Evolutionary conservation across 1,284 basidiomycete genomes (phyloP).

Genomic region (Ceratobasidium sp.): DNA sequence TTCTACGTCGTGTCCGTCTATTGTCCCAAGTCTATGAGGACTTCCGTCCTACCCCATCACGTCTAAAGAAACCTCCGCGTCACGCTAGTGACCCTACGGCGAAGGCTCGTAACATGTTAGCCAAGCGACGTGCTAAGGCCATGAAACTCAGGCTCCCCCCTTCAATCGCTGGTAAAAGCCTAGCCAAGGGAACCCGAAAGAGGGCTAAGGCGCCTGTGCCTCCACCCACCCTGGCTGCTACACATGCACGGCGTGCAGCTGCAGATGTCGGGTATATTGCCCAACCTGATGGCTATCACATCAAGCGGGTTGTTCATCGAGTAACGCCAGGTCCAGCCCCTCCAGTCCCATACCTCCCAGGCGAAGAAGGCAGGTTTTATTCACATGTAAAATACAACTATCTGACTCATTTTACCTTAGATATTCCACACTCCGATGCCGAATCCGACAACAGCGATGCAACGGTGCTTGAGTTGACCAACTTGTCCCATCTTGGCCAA

Average conservation of each 20-base stretch:
- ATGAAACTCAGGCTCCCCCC: neutral
- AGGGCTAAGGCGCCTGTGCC: neutral
- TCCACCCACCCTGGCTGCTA: neutral
- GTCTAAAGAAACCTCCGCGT: too few species aligned
- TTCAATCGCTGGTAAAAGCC: neutral
- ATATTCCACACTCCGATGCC: conserved; percentile 12
- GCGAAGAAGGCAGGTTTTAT: neutral
- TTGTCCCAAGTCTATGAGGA: too few species aligned
- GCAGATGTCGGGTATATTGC: neutral
- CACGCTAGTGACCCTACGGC: too few species aligned
- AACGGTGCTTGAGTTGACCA: neutral
- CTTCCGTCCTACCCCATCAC: too few species aligned
- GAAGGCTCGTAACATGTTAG: too few species aligned
- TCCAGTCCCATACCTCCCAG: neutral
- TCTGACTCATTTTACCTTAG: neutral
- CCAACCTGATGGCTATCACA: neutral
- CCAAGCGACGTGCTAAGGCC: conserved; percentile 3
- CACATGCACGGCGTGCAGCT: neutral
- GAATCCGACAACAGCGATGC: neutral
- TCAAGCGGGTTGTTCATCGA: conserved; percentile 2
- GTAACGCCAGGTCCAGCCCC: neutral
- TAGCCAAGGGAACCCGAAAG: neutral
- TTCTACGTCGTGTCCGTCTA: too few species aligned
- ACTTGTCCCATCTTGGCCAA: neutral
- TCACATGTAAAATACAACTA: neutral